Conservation (phyloP, 345 rosid species). For the Rubroshorea leprosula region DNA sequence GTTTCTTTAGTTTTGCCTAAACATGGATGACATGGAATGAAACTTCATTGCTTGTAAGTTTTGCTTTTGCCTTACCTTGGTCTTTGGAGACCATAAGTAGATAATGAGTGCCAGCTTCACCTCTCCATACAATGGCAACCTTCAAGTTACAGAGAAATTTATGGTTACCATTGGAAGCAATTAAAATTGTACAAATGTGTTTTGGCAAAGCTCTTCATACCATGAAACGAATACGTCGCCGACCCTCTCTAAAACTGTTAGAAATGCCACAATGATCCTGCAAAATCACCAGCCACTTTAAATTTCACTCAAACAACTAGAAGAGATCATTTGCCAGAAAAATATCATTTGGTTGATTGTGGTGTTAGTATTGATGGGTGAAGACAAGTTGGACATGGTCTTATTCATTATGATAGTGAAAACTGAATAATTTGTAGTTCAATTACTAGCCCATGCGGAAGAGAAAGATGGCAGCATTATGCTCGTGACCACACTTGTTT, state of each 20-base stretch:
- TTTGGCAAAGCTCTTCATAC: constrained; percentile 24
- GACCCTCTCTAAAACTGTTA: constrained; percentile 64
- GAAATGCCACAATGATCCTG: constrained; percentile 79
- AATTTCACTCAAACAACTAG: background rate
- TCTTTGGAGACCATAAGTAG: constrained; percentile 87
- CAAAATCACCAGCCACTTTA: constrained; percentile 8
- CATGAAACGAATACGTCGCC: constrained; percentile 64
- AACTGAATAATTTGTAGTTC: no score
- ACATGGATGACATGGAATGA: background rate
- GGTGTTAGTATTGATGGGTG: background rate
- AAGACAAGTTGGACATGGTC: no score
- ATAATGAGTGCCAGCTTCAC: constrained; percentile 65
- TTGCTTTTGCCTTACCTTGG: constrained; percentile 37
- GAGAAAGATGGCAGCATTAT: background rate
- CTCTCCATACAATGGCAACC: constrained; percentile 88
- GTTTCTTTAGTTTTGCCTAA: background rate
- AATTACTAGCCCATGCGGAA: no score
- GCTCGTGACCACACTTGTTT: background rate
- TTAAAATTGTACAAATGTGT: background rate
- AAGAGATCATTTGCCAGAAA: background rate
- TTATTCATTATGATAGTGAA: no score
- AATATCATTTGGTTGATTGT: no score
- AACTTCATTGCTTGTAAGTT: background rate
- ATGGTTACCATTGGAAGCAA: background rate
- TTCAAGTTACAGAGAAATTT: constrained; percentile 21